These are phyloP conservation scores for Trametopsis cervina DNA, from an alignment of 768 basidiomycete genomes.

Conservation along the genomic window DNA sequence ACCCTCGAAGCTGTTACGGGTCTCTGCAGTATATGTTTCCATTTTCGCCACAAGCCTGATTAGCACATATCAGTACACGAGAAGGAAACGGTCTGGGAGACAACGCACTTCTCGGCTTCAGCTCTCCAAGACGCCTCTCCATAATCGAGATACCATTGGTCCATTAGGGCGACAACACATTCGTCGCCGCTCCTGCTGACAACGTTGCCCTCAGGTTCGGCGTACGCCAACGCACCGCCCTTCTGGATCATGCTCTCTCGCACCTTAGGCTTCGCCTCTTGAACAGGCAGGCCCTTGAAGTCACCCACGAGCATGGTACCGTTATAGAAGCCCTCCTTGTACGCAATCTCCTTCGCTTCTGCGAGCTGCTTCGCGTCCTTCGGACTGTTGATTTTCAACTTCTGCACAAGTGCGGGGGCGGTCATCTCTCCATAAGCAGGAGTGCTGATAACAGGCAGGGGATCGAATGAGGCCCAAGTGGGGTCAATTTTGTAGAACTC, in stretches of 20 bases:
- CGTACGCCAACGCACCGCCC: conserved; percentile 82
- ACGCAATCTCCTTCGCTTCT: conserved; percentile 96
- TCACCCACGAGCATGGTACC: conserved; percentile 90
- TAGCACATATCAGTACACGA: conserved; percentile 4
- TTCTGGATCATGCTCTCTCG: conserved; percentile 73
- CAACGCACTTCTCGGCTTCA: conserved; percentile 69
- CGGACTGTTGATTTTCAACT: conserved; percentile 92
- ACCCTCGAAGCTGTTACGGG: conserved; percentile 85
- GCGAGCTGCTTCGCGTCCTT: conserved; percentile 90
- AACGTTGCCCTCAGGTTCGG: conserved; percentile 90
- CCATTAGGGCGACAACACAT: conserved; percentile 96
- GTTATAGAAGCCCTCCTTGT: conserved; percentile 97
- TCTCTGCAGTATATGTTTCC: conserved; percentile 90
- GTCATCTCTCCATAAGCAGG: conserved; percentile 90
- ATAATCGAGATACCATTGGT: conserved; percentile 99
- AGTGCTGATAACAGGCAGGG: conserved; percentile 82
- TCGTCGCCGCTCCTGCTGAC: conserved; percentile 91
- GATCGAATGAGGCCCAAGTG: conserved; percentile 78
- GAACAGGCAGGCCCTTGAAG: conserved; percentile 82
- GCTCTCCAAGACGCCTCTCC: conserved; percentile 88
- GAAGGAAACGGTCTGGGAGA: neutral
- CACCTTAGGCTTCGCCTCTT: conserved; percentile 89
- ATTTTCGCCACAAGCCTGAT: conserved; percentile 76
- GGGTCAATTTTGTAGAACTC: conserved; percentile 95
- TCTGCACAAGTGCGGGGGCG: conserved; percentile 75